These are phyloP conservation scores for Aspergillus amoenus DNA, from an alignment of 2,329 filamentous ascomycete species.

Conservation along the genomic window DNA sequence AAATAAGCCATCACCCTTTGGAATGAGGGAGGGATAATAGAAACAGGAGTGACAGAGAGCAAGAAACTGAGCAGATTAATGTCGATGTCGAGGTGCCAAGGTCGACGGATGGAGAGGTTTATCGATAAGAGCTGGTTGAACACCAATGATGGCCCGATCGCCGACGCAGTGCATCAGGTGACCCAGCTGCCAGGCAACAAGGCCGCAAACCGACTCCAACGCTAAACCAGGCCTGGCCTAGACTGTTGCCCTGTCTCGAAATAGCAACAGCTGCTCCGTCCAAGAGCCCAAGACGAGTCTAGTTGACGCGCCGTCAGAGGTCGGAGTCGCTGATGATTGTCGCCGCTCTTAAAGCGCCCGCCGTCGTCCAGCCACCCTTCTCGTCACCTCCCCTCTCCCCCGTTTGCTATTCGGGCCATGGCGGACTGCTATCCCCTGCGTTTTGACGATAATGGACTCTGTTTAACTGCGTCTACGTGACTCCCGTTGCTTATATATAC, in stretches of 20 bases:
- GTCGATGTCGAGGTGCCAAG: slow-evolving; percentile 11
- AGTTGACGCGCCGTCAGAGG: not conserved
- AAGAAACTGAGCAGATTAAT: not conserved
- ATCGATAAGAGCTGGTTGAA: slow-evolving; percentile 26
- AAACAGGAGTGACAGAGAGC: not conserved
- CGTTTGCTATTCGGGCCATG: slow-evolving; percentile 16
- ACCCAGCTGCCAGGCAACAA: slow-evolving; percentile 18
- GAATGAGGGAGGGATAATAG: not conserved
- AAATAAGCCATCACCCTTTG: not conserved
- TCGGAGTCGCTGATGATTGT: slow-evolving; percentile 5
- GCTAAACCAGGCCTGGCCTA: slow-evolving; percentile 21
- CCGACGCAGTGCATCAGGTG: not conserved
- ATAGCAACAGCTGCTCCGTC: slow-evolving; percentile 33
- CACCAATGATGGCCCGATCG: not conserved
- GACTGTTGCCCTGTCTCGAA: slow-evolving; percentile 28
- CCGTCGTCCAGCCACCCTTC: slow-evolving; percentile 23
- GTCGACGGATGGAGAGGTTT: slow-evolving; percentile 14
- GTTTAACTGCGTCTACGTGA: slow-evolving; percentile 10
- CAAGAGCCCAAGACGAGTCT: not conserved
- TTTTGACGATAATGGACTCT: slow-evolving; percentile 6
- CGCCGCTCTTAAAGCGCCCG: slow-evolving; percentile 22
- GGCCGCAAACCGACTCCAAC: slow-evolving; percentile 15
- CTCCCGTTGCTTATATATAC: slow-evolving; percentile 7
- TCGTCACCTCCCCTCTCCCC: slow-evolving; percentile 14
- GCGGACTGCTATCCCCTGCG: slow-evolving; percentile 7